Conservation (phyloP, 192 early-diverging fungal genomes). For the Chytriomyces sp. region DNA sequence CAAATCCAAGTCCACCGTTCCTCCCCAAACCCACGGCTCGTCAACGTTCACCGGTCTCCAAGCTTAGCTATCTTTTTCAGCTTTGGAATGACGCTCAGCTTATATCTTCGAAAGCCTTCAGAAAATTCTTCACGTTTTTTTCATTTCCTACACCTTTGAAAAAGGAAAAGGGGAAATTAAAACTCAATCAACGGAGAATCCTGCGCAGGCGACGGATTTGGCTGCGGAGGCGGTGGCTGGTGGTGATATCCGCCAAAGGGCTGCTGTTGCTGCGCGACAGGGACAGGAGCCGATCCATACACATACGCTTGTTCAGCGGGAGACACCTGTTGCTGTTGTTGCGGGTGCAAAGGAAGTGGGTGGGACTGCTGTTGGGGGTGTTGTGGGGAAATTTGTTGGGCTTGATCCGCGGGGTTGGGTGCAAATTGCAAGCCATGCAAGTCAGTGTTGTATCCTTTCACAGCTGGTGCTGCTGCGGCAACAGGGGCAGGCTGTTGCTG, state of each 20-base stretch:
- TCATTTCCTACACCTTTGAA: too few species aligned
- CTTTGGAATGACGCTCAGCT: too few species aligned
- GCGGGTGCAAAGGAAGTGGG: background rate
- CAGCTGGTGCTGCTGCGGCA: background rate
- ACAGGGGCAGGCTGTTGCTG: background rate
- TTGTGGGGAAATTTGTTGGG: background rate
- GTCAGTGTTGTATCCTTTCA: background rate
- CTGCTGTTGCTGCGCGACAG: background rate
- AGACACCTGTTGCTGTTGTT: background rate
- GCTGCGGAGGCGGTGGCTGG: conserved; percentile 34
- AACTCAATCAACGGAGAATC: conserved; percentile 67
- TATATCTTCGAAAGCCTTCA: too few species aligned
- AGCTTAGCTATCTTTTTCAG: too few species aligned
- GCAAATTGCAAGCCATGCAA: conserved; percentile 17
- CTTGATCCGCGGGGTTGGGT: background rate
- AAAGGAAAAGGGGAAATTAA: conserved; percentile 13
- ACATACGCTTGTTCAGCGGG: conserved; percentile 14
- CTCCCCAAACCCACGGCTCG: too few species aligned
- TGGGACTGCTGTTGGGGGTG: background rate
- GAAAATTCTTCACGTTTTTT: too few species aligned
- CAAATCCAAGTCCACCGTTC: too few species aligned
- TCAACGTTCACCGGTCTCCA: too few species aligned
- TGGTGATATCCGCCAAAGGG: background rate
- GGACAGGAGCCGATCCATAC: conserved; percentile 14
- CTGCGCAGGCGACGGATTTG: conserved; percentile 18